Base-by-base conservation (phyloP, 441 rosid species). In the Codiaeum variegatum region DNA sequence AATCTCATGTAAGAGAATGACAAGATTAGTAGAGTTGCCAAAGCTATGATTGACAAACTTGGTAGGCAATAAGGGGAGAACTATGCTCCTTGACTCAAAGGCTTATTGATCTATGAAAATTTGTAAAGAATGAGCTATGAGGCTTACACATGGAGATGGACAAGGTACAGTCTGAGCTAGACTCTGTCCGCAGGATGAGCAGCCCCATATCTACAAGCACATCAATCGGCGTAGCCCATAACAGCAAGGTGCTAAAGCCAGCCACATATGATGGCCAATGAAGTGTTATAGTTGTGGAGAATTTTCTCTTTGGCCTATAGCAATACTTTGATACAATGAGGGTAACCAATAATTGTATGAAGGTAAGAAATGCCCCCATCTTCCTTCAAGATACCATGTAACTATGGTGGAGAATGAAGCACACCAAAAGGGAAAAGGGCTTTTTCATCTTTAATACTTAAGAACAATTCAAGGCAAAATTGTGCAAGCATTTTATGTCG, bases 61-160 rank as follows among this genome's bases (percentile, higher is more conserved):
- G 40, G 40, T 23, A 5, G 11, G 16, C 64, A 0, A 15, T 16
- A 5, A 15, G 15, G 40, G 23, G 36, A 1, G 36, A 34, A 34
- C 0, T 34, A 34, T 1, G 2, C 36, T 34, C 36, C 4, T 6
- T 34, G 0, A 28, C 1, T 0, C 15, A 29, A 29, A 4, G 31
- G 1, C 19, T 60, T 0, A 5, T 1, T 0, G 0, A 31, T 2
- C 0, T 29, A 15, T 3, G n/a, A 0, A 13, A 3, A 6, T 13
- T 16, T 5, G 0, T 60, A 0, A 3, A 15, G 11, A 13, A 19
- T 0, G 40, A 28, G 23, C 3, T 13, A 6, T 2, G 19, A 0
- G 40, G 7, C 0, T 4, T 29, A 0, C n/a, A 12, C 6, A 1
- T 0, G 26, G 12, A 54, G 28, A 21, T 54, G 3, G 59, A 54